Evolutionary conservation across 176 grass and related monocot genomes (phyloP), one percentile per base, ranked within the genome.

Genomic region (Rhipidocladum racemiflorum): DNA sequence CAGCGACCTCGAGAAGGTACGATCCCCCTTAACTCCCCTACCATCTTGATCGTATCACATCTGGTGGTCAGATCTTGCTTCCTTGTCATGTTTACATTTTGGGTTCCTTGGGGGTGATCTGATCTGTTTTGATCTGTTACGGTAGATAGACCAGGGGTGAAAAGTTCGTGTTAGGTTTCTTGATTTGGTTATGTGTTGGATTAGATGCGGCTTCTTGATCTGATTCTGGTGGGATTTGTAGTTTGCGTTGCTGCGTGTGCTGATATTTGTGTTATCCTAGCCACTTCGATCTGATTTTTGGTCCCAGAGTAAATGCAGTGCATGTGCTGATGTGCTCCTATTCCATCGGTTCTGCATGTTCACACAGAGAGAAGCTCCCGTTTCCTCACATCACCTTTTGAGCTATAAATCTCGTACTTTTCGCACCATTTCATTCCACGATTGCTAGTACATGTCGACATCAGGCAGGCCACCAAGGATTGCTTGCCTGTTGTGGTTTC

Each of bases 1-100:
- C 36, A 90, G 95, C 0, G 95, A 98, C 82, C 95, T 92, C 5
- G 92, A 98, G 92, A 98, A 98, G 95, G 95, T 95, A 32, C 48
- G 49, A 20, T 11, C 29, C 32, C 34, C n/a, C n/a, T n/a, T n/a
- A n/a, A n/a, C n/a, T n/a, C n/a, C n/a, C n/a, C n/a, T n/a, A 29
- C 38, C 40, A 12, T 61, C 16, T 10, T 62, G 10, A 28, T 50
- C 39, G 51, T 61, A 5, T 7, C 0, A 7, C 72, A 50, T 54
- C 62, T 43, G 84, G 45, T 24, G 46, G 14, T 27, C 44, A 13
- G 59, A 38, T 73, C 81, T 65, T 21, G 30, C 9, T 32, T 38
- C 15, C n/a, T 16, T 77, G 11, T 18, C 27, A 2, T 39, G 27
- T 32, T 44, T 62, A 18, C 28, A 21, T 7, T 36, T 61, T 46